Conservation (phyloP, 257 asterid species). For the Haberlea rhodopensis region DNA sequence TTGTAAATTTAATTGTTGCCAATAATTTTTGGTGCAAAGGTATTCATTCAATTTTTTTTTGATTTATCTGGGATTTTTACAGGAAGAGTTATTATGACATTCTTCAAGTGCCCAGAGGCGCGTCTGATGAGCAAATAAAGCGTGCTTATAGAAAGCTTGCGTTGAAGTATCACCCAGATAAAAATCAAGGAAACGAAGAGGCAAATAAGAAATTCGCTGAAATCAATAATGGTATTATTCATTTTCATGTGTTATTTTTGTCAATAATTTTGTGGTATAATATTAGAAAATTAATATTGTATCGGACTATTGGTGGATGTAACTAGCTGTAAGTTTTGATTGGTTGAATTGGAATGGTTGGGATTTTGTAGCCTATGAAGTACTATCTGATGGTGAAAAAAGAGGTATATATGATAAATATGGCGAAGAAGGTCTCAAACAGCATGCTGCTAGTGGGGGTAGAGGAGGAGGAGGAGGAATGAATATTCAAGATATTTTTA, state of each 20-base stretch:
- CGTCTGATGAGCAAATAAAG: constrained; percentile 88
- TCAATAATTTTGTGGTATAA: neutral
- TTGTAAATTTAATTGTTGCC: neutral
- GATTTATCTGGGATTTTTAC: constrained; percentile 24
- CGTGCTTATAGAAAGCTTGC: constrained; percentile 93
- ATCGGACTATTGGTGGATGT: too few relatives aligned
- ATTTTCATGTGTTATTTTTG: neutral
- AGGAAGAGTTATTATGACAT: constrained; percentile 89
- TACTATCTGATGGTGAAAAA: constrained; percentile 77
- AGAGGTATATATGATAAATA: constrained; percentile 73
- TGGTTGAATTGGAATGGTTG: constrained; percentile 17
- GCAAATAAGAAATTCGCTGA: constrained; percentile 91
- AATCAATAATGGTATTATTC: constrained; percentile 68
- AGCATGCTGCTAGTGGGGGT: constrained; percentile 84
- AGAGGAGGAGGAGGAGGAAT: constrained; percentile 74
- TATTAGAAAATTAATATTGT: too few relatives aligned
- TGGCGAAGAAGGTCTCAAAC: constrained; percentile 91
- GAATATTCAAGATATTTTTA: constrained; percentile 83
- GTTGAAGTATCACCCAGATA: constrained; percentile 88
- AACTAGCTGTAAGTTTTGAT: constrained; percentile 22
- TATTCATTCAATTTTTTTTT: neutral
- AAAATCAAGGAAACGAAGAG: constrained; percentile 86
- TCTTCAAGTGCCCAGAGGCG: constrained; percentile 72
- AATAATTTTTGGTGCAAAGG: neutral
- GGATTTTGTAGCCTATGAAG: constrained; percentile 79